Conservation (phyloP, 163 green algal species). For the Coccomyxa subellipsoidea region DNA sequence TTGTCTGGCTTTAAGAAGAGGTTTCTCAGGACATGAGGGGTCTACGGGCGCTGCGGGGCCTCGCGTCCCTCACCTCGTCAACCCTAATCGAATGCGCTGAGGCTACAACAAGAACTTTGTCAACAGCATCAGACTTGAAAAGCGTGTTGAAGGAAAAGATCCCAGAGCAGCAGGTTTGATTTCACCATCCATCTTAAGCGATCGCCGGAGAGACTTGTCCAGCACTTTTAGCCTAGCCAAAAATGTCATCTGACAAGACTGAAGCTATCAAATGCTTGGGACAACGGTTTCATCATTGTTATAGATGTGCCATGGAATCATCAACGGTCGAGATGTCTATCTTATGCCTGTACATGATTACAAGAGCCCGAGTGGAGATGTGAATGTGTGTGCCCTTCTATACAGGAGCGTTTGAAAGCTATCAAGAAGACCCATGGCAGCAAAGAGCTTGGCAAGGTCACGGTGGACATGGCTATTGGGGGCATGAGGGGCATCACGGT, state of each 20-base stretch:
- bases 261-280: background rate
- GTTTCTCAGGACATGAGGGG: background rate
- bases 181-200: background rate
- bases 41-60: background rate
- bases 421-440: slow-evolving; percentile 71
- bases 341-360: background rate
- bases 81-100: slow-evolving; percentile 1
- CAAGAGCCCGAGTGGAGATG: background rate
- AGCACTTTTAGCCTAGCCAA: background rate
- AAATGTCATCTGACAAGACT: background rate
- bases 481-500: slow-evolving; percentile 97
- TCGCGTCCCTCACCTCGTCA: background rate
- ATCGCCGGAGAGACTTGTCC: background rate
- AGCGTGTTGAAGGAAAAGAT: slow-evolving; percentile 69
- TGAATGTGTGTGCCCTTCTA: background rate
- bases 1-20: background rate
- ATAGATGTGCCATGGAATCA: background rate
- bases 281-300: background rate
- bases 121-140: slow-evolving; percentile 54
- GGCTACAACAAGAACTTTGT: background rate
- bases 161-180: slow-evolving; percentile 61
- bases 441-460: slow-evolving; percentile 75
- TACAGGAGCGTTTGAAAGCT: slow-evolving; percentile 76
- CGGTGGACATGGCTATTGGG: slow-evolving; percentile 83
- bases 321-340: no score